Base-by-base conservation (phyloP, 768 basidiomycete genomes). In the Chalciporus sphaerocephalus region DNA sequence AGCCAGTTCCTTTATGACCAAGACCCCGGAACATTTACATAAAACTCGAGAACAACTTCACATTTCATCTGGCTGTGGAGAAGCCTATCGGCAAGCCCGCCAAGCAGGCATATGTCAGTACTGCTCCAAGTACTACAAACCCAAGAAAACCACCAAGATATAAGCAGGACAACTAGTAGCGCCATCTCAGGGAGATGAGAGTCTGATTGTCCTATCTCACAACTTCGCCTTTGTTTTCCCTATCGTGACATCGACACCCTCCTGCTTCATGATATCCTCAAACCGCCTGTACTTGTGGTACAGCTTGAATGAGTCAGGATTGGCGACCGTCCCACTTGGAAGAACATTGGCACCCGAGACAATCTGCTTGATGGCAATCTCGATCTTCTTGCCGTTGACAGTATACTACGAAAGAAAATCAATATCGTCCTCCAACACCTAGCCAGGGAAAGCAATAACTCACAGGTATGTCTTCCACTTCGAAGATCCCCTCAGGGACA, bases 341-440 rank as follows among this genome's bases (percentile, higher is more conserved):
- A 78, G 72, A 34, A 85, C 51, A 46, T 76, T 70, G 10, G 71
- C 69, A 1, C 84, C 85, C n/a, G 83, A 86, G 33, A 87, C 73
- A 45, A 87, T 83, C 55, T 86, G 83, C 61, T 87, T 87, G 40
- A 87, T 81, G 2, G 82, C 84, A 22, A 87, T 85, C 64, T 87
- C 86, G 34, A 87, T 85, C 58, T 86, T 87, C 71, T 87, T 88
- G 9, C 79, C 79, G 39, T 86, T 87, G 8, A 85, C 79, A 0
- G 84, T 87, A 51, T 86, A 85, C 86, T 87, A 45, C 34, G 12
- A 21, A 34, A 28, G 10, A n/a, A 37, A 28, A 27, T 36, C 10
- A 36, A 32, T 2, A n/a, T 46, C 18, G 51, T 46, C 28, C 21
- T 28, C 40, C 20, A 25, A 23, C 11, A 24, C 23, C 36, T 20